Percentiles rank a stretch among this genome's conserved stretches.
Conservation (phyloP, 306 rosid species). For the Prunus mume region DNA sequence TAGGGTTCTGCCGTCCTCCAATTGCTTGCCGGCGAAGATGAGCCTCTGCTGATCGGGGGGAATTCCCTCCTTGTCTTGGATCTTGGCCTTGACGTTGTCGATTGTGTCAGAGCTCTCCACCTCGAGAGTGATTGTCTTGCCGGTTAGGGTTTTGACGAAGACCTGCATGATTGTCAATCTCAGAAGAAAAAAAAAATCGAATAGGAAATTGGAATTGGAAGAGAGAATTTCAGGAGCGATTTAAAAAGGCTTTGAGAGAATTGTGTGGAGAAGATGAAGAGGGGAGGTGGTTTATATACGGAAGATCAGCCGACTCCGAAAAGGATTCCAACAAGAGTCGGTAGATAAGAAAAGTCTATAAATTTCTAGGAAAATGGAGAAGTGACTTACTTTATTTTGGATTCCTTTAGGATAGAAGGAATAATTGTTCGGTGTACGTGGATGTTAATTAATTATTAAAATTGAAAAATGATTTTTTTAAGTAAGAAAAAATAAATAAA, state of each 20-base stretch:
- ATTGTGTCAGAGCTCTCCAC: constrained; percentile 41
- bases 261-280: neutral
- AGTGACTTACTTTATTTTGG: neutral
- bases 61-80: constrained; percentile 42
- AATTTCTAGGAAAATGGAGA: neutral
- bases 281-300: constrained; percentile 5
- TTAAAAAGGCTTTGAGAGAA: neutral
- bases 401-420: neutral
- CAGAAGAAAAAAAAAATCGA: neutral
- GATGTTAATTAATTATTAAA: too few relatives aligned
- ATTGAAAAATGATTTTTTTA: too few relatives aligned
- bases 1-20: constrained; percentile 41
- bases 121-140: constrained; percentile 44
- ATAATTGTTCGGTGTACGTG: too few relatives aligned
- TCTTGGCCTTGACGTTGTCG: constrained; percentile 41
- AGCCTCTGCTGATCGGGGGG: too few relatives aligned
- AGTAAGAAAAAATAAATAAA: too few relatives aligned
- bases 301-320: neutral
- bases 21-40: constrained; percentile 14
- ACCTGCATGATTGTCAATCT: constrained; percentile 25
- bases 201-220: neutral
- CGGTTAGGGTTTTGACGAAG: constrained; percentile 42
- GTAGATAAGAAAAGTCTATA: neutral
- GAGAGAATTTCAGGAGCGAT: neutral
- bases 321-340: neutral